Conservation (phyloP, 768 basidiomycete genomes). For the Russula foetens region DNA sequence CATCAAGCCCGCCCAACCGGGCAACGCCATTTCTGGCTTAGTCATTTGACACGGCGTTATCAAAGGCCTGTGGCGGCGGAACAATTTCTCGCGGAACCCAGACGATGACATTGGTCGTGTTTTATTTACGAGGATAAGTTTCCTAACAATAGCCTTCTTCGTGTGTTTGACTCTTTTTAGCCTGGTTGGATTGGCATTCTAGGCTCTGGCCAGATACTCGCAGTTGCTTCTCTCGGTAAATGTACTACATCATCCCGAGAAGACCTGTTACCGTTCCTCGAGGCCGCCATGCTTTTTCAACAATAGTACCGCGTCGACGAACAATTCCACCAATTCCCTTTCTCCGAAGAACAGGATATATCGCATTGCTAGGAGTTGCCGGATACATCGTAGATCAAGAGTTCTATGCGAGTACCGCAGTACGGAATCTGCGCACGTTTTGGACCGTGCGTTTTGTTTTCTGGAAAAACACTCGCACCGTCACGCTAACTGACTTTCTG, state of each 20-base stretch:
- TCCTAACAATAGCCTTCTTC: no score
- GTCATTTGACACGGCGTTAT: no score
- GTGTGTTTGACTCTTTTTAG: no score
- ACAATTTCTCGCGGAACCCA: no score
- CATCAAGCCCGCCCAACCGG: no score
- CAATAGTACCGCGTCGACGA: background rate
- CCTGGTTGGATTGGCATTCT: no score
- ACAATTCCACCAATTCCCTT: conserved; percentile 4
- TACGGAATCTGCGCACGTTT: conserved; percentile 40
- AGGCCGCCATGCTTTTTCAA: background rate
- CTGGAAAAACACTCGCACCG: background rate
- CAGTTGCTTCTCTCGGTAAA: no score
- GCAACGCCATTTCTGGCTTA: no score
- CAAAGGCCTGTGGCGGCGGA: no score
- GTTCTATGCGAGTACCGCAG: conserved; percentile 41
- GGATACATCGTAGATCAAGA: conserved; percentile 35
- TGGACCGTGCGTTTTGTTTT: conserved; percentile 35
- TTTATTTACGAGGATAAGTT: no score
- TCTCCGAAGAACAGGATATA: conserved; percentile 23
- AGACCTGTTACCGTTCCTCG: background rate
- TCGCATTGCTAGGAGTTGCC: conserved; percentile 24
- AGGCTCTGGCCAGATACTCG: no score
- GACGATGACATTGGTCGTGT: no score
- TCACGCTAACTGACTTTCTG: background rate
- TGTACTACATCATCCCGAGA: background rate